These are phyloP conservation scores for Metroxylon sagu DNA, from an alignment of 176 grass and related monocot genomes.

Conservation along the genomic window DNA sequence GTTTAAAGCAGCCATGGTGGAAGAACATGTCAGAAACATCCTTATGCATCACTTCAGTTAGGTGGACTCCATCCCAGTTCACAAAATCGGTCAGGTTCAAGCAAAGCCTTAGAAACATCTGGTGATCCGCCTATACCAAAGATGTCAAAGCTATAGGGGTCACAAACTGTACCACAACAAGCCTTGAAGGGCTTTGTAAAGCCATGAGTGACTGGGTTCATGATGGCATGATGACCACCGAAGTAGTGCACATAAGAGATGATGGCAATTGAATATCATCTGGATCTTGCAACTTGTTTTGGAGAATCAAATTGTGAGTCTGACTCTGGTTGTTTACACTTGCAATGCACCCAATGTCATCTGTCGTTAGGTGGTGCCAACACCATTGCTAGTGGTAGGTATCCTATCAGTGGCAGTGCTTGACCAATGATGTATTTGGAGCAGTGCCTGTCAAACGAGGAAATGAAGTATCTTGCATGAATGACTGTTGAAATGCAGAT, in stretches of 20 bases:
- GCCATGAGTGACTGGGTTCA: constrained; percentile 44
- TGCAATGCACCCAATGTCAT: constrained; percentile 51
- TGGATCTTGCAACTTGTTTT: constrained; percentile 33
- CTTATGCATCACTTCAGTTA: constrained; percentile 88
- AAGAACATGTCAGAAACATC: constrained; percentile 70
- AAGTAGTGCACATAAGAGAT: constrained; percentile 73
- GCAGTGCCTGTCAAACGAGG: constrained; percentile 31
- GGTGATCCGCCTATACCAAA: constrained; percentile 82
- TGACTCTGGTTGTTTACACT: constrained; percentile 57
- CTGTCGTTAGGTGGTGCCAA: constrained; percentile 46
- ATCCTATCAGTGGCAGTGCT: constrained; percentile 69
- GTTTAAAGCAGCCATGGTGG: constrained; percentile 37
- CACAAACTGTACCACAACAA: constrained; percentile 63
- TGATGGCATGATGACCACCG: constrained; percentile 48
- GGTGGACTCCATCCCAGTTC: constrained; percentile 96
- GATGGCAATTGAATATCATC: constrained; percentile 26
- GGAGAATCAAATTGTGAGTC: constrained; percentile 50
- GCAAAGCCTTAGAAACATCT: constrained; percentile 40
- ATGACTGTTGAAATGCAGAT: no score
- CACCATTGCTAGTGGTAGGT: constrained; percentile 45
- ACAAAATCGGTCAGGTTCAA: constrained; percentile 44
- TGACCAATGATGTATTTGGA: constrained; percentile 75
- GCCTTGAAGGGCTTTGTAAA: constrained; percentile 46
- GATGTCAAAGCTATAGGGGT: constrained; percentile 69
- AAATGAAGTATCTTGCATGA: background rate